Evolutionary conservation across 768 basidiomycete genomes (phyloP).

Genomic region (Boletus rufocinnamomeus): DNA sequence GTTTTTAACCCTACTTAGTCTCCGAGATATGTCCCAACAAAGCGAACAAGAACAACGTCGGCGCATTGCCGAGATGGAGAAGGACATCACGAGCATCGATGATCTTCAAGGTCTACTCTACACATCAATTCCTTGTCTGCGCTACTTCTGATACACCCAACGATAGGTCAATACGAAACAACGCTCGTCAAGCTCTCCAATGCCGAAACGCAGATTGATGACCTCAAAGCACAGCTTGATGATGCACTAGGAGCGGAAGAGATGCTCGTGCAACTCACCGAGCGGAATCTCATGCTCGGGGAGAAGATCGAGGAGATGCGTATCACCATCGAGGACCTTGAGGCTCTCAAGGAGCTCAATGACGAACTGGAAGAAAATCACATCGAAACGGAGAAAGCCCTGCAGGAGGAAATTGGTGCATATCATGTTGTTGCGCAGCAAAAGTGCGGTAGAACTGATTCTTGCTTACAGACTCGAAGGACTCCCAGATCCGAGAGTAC

Average conservation of each 20-base stretch:
- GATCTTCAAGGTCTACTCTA: conserved; percentile 70
- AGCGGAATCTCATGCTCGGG: conserved; percentile 87
- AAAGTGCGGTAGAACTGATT: background rate
- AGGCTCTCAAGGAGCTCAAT: conserved; percentile 92
- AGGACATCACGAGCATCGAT: conserved; percentile 74
- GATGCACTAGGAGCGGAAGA: conserved; percentile 96
- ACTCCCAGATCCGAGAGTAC: conserved; percentile 69
- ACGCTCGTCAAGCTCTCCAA: conserved; percentile 79
- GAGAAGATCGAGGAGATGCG: conserved; percentile 99
- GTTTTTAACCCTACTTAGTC: conserved; percentile 40
- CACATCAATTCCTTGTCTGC: background rate
- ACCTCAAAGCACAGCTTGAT: conserved; percentile 91
- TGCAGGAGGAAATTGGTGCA: conserved; percentile 88
- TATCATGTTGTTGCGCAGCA: background rate
- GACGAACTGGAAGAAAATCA: conserved; percentile 98
- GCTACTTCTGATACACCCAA: conserved; percentile 8
- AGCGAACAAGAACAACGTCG: conserved; percentile 82
- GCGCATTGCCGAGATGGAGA: conserved; percentile 86
- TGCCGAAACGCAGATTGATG: conserved; percentile 90
- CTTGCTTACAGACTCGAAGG: conserved; percentile 61
- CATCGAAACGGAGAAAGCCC: conserved; percentile 85
- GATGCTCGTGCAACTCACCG: conserved; percentile 92
- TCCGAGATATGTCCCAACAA: conserved; percentile 88
- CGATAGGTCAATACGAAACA: conserved; percentile 74
- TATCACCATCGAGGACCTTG: conserved; percentile 93